Evolutionary conservation across 73 alveolate species (phyloP).

Genomic region (Paramecium octaurelia): DNA sequence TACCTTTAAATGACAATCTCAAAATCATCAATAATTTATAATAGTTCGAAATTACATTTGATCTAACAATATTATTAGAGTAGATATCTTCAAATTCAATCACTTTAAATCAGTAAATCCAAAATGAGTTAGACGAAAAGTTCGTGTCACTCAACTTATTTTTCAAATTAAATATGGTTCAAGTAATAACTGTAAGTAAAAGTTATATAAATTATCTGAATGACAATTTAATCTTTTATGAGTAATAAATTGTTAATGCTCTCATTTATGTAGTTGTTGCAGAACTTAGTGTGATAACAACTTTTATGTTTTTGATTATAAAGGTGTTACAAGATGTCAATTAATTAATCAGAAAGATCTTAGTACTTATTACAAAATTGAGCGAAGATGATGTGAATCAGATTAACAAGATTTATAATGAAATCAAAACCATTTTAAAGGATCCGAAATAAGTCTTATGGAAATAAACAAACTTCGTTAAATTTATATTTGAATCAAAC

Average conservation of each 20-base stretch:
- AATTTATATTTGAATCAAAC: neutral
- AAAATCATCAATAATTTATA: neutral
- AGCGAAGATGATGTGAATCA: conserved; percentile 28
- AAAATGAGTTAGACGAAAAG: neutral
- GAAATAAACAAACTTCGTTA: neutral
- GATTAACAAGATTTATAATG: neutral
- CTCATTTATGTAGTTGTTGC: neutral
- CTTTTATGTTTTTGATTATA: neutral
- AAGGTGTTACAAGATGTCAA: neutral
- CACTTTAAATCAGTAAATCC: neutral
- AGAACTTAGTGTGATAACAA: neutral
- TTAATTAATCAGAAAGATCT: neutral
- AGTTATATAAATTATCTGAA: neutral
- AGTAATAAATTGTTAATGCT: conserved; percentile 16
- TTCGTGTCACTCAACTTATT: neutral
- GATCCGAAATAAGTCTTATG: conserved; percentile 9
- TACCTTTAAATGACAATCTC: neutral
- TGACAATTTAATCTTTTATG: neutral
- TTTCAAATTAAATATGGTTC: conserved; percentile 11
- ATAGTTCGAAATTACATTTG: neutral
- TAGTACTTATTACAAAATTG: neutral
- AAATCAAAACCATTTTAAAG: neutral
- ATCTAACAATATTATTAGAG: neutral
- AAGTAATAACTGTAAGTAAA: neutral
- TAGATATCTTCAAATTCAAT: neutral